Evolutionary conservation across 805 yeast genomes (phyloP), one percentile per base, ranked within the genome.

Genomic region (Aciculoconidium aculeatum): DNA sequence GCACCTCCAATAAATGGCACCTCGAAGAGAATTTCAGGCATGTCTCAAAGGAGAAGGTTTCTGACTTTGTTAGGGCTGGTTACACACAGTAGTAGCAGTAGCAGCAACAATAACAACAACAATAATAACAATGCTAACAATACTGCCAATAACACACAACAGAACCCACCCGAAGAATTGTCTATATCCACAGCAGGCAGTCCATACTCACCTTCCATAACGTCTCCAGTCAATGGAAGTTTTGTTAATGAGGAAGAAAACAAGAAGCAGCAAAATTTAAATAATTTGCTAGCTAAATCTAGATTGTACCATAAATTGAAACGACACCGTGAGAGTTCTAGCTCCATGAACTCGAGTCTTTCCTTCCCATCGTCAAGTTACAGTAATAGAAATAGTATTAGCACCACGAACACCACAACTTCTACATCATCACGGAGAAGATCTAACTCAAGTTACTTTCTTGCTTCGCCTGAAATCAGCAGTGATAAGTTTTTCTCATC

Each of bases 281-380:
- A 49, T 31, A 32, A 41, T 11, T 31, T 55, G 14, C 41, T 55
- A 15, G 41, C 60, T 11, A 63, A 62, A 32, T 52, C 65, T 4
- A 48, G 49, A 34, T 43, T 63, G 21, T 63, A 62, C 36, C 55
- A 53, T 34, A 53, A 54, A 31, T 41, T 62, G 14, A 61, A 52
- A 34, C 60, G 57, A 30, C 49, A 57, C 30, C 42, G 67, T 4
- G 67, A 61, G 24, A 61, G 56, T 51, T 39, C 51, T 6, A 34
- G 51, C n/a, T 53, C 61, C 3, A 28, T 45, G 25, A 43, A 34
- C 16, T 53, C 61, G 3, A 42, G 34, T 15, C 24, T 35, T 9
- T 48, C 55, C 15, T 30, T 36, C 7, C 38, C 37, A 11, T 37
- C 47, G 3, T 30, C 37, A 4, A 25, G 25, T 15, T 38, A 44